Conservation (phyloP, 345 rosid genomes). For the Sonneratia caseolaris region DNA sequence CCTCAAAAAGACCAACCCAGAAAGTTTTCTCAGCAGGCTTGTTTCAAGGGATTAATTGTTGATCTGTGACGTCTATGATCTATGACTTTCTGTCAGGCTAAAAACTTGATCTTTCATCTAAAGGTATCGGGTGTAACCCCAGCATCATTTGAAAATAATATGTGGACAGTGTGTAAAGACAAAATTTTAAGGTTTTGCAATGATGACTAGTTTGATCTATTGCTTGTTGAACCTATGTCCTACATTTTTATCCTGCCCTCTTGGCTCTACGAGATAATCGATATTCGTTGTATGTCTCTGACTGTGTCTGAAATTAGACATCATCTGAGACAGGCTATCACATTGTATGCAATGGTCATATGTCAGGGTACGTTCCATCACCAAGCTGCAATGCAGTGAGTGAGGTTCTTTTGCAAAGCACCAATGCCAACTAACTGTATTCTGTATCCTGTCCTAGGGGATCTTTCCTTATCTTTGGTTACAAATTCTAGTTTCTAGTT, state of each 20-base stretch:
- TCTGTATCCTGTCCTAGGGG: not conserved
- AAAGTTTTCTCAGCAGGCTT: not conserved
- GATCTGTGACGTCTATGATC: not conserved
- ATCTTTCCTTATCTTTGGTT: not conserved
- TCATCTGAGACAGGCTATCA: slow-evolving; percentile 14
- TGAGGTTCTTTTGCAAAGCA: not conserved
- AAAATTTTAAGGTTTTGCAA: slow-evolving; percentile 88
- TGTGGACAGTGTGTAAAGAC: slow-evolving; percentile 88
- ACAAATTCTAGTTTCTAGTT: not conserved
- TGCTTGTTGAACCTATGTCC: slow-evolving; percentile 30
- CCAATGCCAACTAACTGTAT: not conserved
- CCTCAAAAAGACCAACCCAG: not conserved
- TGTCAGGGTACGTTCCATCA: slow-evolving; percentile 19
- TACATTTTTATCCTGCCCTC: slow-evolving; percentile 39
- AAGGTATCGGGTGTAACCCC: no score
- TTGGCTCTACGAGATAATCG: slow-evolving; percentile 21
- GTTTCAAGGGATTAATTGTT: not conserved
- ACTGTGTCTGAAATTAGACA: slow-evolving; percentile 37
- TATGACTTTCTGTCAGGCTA: not conserved
- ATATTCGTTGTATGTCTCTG: slow-evolving; percentile 29
- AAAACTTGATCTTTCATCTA: not conserved
- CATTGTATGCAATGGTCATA: slow-evolving; percentile 21
- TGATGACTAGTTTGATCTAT: slow-evolving; percentile 40
- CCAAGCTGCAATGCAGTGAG: slow-evolving; percentile 1
- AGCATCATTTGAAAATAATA: slow-evolving; percentile 11